Percentiles rank a stretch among this genome's conserved stretches.
phyloP scores from a whole-genome alignment of 331 rosid species.

The Pyrus hybrid region DNA sequence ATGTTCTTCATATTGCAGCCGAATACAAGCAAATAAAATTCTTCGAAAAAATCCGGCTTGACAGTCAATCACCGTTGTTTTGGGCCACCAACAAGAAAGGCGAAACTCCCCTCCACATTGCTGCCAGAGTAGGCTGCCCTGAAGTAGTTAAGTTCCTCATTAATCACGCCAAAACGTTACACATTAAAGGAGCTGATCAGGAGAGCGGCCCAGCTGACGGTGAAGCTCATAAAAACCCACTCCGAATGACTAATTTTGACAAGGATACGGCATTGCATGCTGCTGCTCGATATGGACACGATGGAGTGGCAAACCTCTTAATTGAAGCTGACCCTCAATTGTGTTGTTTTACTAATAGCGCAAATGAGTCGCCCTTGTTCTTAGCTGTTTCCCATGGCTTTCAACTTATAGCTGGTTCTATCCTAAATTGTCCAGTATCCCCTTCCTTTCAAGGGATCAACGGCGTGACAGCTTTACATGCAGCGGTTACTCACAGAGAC shows the following conservation, averaged over 20 bases:
- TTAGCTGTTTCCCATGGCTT: not conserved
- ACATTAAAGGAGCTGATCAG: not conserved
- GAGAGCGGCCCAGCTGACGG: not conserved
- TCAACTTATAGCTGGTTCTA: not conserved
- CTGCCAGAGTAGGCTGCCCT: not conserved
- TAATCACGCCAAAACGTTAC: not conserved
- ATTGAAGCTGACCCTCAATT: conserved; percentile 5
- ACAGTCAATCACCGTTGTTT: not conserved
- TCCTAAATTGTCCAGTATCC: not conserved
- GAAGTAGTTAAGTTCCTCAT: not conserved
- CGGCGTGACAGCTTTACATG: conserved; percentile 15
- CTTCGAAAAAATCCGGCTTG: not conserved
- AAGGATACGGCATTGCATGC: conserved; percentile 4
- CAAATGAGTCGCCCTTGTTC: conserved; percentile 13
- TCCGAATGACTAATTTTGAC: not conserved
- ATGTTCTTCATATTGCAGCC: conserved; percentile 11
- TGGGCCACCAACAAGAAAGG: not conserved
- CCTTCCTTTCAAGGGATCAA: conserved; percentile 1
- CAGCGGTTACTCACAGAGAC: not conserved
- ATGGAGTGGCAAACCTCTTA: not conserved
- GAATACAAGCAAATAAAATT: conserved; percentile 3
- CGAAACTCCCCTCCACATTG: conserved; percentile 1
- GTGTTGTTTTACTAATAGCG: not conserved
- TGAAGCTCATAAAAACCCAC: not conserved
- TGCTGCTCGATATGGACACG: not conserved